Evolutionary conservation across 2,329 filamentous ascomycete species (phyloP), one percentile per base, ranked within the genome.

Genomic region (Plectosphaerella cucumerina): DNA sequence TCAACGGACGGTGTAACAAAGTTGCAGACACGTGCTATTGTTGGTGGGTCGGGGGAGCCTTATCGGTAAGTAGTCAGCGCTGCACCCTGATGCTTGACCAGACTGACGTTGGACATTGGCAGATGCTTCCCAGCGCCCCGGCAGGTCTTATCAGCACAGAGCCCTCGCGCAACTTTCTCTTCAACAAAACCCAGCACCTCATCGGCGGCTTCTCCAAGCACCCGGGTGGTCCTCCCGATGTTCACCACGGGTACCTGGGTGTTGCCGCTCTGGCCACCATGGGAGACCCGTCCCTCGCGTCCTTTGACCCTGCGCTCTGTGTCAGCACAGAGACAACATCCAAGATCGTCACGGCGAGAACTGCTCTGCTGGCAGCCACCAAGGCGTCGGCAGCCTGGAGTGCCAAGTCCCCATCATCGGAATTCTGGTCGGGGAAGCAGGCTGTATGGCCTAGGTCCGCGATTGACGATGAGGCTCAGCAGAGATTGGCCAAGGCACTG

Each of bases 1-100:
- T 95, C 70, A 96, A 95, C 62, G 94, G 94, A 22, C 84, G 94
- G 47, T 85, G 83, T 65, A 97, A 96, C 72, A 99, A 99, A 68
- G 79, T 86, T 45, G 88, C 89, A 10, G 94, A 99, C 69, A 97
- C 94, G 1, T 99, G 94, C 70, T 99, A 99, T 68, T 87, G 84
- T 20, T 99, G 93, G 76, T 99, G 94, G 94, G 90, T 89, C 1
- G 78, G 80, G 4, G 90, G 83, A 2, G 83, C 90, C 1, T 64
- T 82, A 1, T 60, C 64, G 48, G 73, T 78, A 62, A 54, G 68
- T 47, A 65, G 34, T 9, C 15, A 18, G 5, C 56, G n/a, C 53
- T 2, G n/a, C 20, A 21, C 4, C 22, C 12, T 4, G 5, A 20
- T 48, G 9, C 26, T 31, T 31, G 8, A 18, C 39, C 39, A 42